These are phyloP conservation scores for Davidsoniella virescens DNA, from an alignment of 2,329 filamentous ascomycete genomes.

Conservation along the genomic window DNA sequence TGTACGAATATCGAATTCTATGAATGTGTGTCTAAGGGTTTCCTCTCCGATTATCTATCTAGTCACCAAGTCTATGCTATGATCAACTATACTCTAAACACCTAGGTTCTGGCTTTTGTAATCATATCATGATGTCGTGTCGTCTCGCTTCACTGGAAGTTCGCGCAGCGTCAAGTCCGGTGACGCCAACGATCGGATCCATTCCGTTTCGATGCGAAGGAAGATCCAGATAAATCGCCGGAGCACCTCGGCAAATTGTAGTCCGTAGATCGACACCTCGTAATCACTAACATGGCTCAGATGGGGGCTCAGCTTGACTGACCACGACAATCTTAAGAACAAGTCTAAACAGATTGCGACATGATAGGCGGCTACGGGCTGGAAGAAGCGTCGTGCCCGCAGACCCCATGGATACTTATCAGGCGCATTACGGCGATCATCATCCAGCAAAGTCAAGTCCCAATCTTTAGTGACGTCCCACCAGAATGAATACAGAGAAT, in stretches of 20 bases:
- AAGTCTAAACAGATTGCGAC: conserved; percentile 63
- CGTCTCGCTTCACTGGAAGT: conserved; percentile 43
- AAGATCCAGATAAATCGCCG: conserved; percentile 96
- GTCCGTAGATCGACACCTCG: conserved; percentile 74
- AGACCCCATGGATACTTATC: conserved; percentile 58
- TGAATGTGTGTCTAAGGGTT: no score
- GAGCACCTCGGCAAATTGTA: conserved; percentile 75
- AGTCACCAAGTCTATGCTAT: no score
- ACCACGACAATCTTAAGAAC: conserved; percentile 76
- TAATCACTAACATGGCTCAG: conserved; percentile 73
- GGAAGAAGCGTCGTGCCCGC: conserved; percentile 57
- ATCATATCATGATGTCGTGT: conserved; percentile 14
- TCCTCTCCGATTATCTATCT: no score
- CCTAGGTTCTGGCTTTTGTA: not conserved
- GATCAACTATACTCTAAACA: not conserved
- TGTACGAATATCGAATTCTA: no score
- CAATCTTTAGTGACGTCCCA: conserved; percentile 97
- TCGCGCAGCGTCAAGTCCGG: conserved; percentile 65
- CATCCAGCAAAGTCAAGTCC: conserved; percentile 73
- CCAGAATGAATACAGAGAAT: conserved; percentile 92
- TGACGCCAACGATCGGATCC: conserved; percentile 46
- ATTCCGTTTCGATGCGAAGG: conserved; percentile 87
- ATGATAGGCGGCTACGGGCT: conserved; percentile 64
- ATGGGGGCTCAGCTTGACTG: conserved; percentile 67
- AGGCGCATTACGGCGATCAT: conserved; percentile 36